A percentile compares a stretch with the other conserved stretches of the same genome.
Conservation (phyloP, 2,329 filamentous ascomycete genomes). For the Metarhizium brunneum region DNA sequence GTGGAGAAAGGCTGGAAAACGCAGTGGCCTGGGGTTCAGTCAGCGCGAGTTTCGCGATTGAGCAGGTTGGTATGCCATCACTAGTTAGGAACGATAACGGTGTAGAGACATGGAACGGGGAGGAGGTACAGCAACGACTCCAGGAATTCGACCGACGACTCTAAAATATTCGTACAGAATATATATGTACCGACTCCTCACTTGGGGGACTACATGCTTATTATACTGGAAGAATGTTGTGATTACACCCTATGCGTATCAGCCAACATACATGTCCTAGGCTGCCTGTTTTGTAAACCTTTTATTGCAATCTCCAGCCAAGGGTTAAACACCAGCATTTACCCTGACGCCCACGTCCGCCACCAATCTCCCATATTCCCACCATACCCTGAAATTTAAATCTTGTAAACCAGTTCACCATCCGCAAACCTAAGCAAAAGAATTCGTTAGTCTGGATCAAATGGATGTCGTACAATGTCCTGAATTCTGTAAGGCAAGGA, state of each 20-base stretch:
- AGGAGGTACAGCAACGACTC: slow-evolving; percentile 42
- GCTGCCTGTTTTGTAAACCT: no score
- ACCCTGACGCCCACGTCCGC: background rate
- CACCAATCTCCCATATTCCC: background rate
- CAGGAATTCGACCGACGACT: slow-evolving; percentile 38
- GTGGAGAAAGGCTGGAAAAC: slow-evolving; percentile 53
- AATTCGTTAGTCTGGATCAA: background rate
- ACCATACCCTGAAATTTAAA: slow-evolving; percentile 31
- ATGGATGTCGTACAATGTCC: background rate
- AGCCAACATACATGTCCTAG: no score
- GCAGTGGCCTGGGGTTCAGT: slow-evolving; percentile 72
- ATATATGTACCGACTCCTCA: background rate
- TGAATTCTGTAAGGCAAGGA: background rate
- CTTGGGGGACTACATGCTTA: background rate
- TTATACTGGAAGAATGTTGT: background rate
- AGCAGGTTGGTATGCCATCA: slow-evolving; percentile 78
- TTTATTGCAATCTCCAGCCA: no score
- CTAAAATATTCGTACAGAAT: slow-evolving; percentile 9
- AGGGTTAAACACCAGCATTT: no score
- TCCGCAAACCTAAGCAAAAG: slow-evolving; percentile 38
- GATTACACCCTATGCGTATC: no score
- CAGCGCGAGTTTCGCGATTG: slow-evolving; percentile 85
- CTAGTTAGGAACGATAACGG: slow-evolving; percentile 36
- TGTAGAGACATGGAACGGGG: slow-evolving; percentile 53
- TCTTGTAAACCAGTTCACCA: slow-evolving; percentile 61